Conservation (phyloP, 345 rosid species). For the Hypericum androsaemum region DNA sequence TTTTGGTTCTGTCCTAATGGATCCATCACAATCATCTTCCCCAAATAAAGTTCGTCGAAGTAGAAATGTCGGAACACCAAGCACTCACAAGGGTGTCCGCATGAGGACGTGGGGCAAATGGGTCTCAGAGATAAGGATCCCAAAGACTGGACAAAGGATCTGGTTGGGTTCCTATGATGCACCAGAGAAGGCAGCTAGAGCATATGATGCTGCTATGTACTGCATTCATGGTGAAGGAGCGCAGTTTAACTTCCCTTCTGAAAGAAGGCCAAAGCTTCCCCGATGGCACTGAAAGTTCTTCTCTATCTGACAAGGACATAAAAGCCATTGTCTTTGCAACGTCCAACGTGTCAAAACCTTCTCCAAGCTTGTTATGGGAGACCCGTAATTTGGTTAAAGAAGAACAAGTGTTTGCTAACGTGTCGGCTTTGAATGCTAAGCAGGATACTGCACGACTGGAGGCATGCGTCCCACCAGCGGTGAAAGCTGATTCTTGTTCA, state of each 20-base stretch:
- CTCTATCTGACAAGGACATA: background rate
- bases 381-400: background rate
- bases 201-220: constrained; percentile 37
- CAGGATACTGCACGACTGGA: background rate
- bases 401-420: background rate
- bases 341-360: background rate
- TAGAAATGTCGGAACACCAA: constrained; percentile 16
- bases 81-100: constrained; percentile 29
- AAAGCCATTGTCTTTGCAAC: background rate
- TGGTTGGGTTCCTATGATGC: constrained; percentile 45
- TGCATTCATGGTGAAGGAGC: constrained; percentile 31
- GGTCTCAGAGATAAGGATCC: constrained; percentile 40
- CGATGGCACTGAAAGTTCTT: background rate
- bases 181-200: constrained; percentile 44
- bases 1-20: constrained; percentile 7
- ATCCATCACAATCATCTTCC: constrained; percentile 16
- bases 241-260: constrained; percentile 30
- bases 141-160: constrained; percentile 30
- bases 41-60: constrained; percentile 15
- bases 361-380: background rate
- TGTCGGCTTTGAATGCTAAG: background rate
- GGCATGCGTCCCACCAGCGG: background rate
- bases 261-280: constrained; percentile 13
- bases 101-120: constrained; percentile 32
- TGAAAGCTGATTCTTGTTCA: background rate